These are phyloP conservation scores for Castanea crenata DNA, from an alignment of 306 rosid genomes.

Conservation along the genomic window DNA sequence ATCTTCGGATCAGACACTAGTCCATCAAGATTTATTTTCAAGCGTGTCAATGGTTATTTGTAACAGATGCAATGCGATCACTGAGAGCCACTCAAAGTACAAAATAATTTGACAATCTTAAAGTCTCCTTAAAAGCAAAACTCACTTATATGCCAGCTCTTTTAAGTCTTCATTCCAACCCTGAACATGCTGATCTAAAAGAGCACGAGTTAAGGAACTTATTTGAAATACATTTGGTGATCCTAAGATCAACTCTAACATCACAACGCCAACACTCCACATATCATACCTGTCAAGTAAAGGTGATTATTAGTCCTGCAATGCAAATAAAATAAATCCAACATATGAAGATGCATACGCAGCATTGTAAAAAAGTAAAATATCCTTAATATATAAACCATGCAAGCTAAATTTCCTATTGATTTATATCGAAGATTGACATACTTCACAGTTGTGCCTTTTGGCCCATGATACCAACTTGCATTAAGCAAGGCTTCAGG, in stretches of 20 bases:
- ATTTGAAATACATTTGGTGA: conserved; percentile 84
- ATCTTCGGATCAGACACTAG: not conserved
- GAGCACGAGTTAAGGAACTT: conserved; percentile 65
- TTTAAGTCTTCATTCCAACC: conserved; percentile 86
- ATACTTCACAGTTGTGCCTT: conserved; percentile 74
- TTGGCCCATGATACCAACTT: conserved; percentile 74
- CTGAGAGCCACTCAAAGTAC: conserved; percentile 1
- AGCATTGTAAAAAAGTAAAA: not conserved
- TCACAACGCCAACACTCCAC: conserved; percentile 98
- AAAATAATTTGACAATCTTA: conserved; percentile 6
- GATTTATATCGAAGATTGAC: conserved; percentile 27
- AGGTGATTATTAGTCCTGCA: conserved; percentile 21
- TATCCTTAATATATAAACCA: conserved; percentile 7
- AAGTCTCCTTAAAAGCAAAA: conserved; percentile 16
- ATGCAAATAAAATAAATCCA: conserved; percentile 11
- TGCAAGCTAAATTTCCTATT: conserved; percentile 16
- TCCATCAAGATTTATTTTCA: not conserved
- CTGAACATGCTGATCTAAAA: conserved; percentile 78
- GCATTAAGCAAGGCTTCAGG: conserved; percentile 85
- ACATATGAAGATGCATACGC: conserved; percentile 9
- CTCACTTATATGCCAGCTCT: conserved; percentile 87
- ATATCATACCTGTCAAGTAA: conserved; percentile 74
- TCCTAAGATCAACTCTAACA: conserved; percentile 86
- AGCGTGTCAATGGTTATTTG: not conserved
- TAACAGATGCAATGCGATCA: conserved; percentile 1